These are phyloP conservation scores for Orobanche coerulescens DNA, from an alignment of 257 asterid species.

Conservation along the genomic window DNA sequence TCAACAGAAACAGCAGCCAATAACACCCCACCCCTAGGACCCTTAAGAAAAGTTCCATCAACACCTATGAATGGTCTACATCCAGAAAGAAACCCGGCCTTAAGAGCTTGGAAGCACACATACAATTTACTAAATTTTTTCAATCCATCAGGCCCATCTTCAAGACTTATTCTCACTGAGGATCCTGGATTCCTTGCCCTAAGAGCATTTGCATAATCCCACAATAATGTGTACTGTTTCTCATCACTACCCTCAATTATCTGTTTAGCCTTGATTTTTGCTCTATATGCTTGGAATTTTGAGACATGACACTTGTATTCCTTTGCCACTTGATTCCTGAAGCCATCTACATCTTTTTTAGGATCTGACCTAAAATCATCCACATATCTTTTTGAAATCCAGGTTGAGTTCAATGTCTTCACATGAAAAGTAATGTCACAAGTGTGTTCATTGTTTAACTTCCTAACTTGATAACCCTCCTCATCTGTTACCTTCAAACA, in stretches of 20 bases:
- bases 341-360: background rate
- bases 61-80: background rate
- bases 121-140: too few species aligned
- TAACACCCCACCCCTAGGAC: background rate
- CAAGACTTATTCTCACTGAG: background rate
- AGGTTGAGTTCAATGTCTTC: background rate
- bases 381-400: background rate
- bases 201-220: slow-evolving; percentile 2
- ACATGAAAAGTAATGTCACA: too few species aligned
- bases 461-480: too few species aligned
- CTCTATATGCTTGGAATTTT: background rate
- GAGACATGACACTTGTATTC: background rate
- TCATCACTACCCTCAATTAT: background rate
- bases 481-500: too few species aligned
- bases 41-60: background rate
- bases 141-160: too few species aligned
- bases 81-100: background rate
- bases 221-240: background rate
- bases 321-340: background rate
- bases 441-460: too few species aligned
- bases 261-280: background rate
- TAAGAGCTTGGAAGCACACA: background rate
- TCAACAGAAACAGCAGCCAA: too few species aligned
- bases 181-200: background rate
- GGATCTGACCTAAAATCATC: background rate